Base-by-base conservation (phyloP, 2,329 filamentous ascomycete genomes). In the Colletotrichum siamense region DNA sequence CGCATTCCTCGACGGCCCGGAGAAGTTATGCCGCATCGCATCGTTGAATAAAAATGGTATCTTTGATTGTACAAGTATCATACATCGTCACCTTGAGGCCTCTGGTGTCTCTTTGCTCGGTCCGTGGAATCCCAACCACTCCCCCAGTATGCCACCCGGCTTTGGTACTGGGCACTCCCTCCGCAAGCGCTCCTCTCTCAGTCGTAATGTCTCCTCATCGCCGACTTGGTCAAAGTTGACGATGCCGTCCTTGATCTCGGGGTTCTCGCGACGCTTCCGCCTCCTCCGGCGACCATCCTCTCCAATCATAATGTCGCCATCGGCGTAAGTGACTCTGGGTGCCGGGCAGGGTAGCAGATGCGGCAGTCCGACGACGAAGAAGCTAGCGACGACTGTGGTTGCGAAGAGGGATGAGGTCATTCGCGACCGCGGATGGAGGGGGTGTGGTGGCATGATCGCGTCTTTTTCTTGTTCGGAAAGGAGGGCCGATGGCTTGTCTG, bases 321-420 rank as follows among this genome's bases (percentile, higher is more conserved):
- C 96, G 80, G 95, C 94, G 80, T 94, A 94, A 39, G 93, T 91
- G 36, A 92, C 88, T 79, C 95, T 91, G 3, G 95, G 95, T 62
- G 95, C 95, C 2, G 97, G 97, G 83, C 97, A 99, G 2, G 97
- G 97, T 22, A 99, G 91, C 34, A 98, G 83, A 84, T 99, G 97
- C 26, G 97, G 97, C 61, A 98, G 89, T 34, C 92, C 95, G 69
- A 99, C 97, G 77, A 99, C 96, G 78, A 98, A 91, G 85, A 99
- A 98, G 80, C 95, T 97, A 36, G 96, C 93, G 78, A 95, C 90
- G 71, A 99, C 91, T 2, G 96, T 99, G n/a, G 94, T 95, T 67
- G 95, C 96, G 88, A 99, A 99, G 77, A 99, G 93, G 62, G 96
- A 97, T 73, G 95, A 96, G 81, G 97, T 99, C 88, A 95, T 95